A percentile compares a stretch with the other conserved stretches of the same genome.
phyloP scores from a whole-genome alignment of 1,139 yeast species.

The Torulaspora pretoriensis region DNA sequence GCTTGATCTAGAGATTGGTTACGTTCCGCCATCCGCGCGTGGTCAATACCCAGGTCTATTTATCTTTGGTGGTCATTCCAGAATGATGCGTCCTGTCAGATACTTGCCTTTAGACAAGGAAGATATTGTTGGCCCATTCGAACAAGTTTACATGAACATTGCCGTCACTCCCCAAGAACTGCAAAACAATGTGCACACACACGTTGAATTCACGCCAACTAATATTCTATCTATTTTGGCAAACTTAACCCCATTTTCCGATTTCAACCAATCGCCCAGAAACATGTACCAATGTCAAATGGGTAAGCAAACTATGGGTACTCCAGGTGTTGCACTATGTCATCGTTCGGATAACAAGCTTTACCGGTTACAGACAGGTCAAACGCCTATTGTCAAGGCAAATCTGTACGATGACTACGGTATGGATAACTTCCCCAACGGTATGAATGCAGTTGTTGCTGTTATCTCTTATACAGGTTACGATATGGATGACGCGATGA shows the following conservation, averaged over 20 bases:
- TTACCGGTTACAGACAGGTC: constrained; percentile 90
- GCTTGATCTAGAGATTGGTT: constrained; percentile 82
- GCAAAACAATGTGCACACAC: constrained; percentile 73
- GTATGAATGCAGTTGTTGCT: constrained; percentile 97
- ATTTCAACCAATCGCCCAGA: constrained; percentile 98
- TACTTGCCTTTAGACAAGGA: constrained; percentile 78
- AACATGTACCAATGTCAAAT: constrained; percentile 99
- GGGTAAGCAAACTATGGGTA: constrained; percentile 99
- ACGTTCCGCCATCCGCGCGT: constrained; percentile 87
- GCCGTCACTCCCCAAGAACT: constrained; percentile 96
- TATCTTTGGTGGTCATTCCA: constrained; percentile 83
- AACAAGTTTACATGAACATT: constrained; percentile 93
- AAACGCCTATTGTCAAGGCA: constrained; percentile 95
- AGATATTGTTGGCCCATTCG: constrained; percentile 94
- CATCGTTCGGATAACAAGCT: constrained; percentile 95
- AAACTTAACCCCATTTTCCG: constrained; percentile 94
- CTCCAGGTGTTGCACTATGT: constrained; percentile 92
- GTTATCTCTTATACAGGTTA: constrained; percentile 98
- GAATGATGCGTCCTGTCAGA: constrained; percentile 95
- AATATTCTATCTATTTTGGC: constrained; percentile 91
- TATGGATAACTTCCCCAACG: constrained; percentile 97
- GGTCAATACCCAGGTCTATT: constrained; percentile 98
- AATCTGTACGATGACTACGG: constrained; percentile 93
- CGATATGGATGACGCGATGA: constrained; percentile 99
- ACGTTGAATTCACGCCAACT: constrained; percentile 93